Base-by-base conservation (phyloP, 441 rosid genomes). In the Adansonia grandidieri region DNA sequence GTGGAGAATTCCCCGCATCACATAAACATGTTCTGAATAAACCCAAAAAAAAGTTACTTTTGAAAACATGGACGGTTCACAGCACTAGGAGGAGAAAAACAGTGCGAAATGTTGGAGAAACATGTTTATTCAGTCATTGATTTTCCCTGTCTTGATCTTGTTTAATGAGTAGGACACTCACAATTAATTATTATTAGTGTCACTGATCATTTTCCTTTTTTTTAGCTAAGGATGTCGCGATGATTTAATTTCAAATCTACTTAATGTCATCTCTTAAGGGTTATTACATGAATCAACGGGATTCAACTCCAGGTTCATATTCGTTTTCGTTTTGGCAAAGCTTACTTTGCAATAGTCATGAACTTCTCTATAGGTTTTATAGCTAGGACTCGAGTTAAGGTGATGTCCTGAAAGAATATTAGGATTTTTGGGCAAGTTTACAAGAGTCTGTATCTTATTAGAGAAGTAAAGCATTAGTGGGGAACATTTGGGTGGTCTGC, bases 401-500 rank as follows among this genome's bases (percentile, higher is more conserved):
- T 15, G 71, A 78, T 73, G 66, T 56, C 20, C 8, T 17, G 45
- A 15, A 79, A 32, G 65, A 50, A 79, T 47, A 48, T 10, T 13
- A 32, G 65, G 61, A 22, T 6, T 45, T 28, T 68, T 19, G 56
- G 72, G 47, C 53, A 76, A n/a, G 53, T 66, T 50, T 19, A 44
- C 24, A 13, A 64, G 68, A 54, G 70, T 58, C 56, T 37, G 19
- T 72, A 40, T 65, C 80, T 77, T 72, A 47, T 20, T 22, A 45
- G 37, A 45, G 74, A 77, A 77, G 80, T 19, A 64, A 77, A 57
- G 75, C 50, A 67, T 77, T 19, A 47, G 57, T 68, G 78, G 81
- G 78, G 68, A 37, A 69, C 81, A 78, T 22, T 69, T 62, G 61
- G 77, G 69, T 17, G 77, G 79, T 81, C 77, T 64, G 69, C 77